Evolutionary conservation across 75 land plant species (phyloP).

Genomic region (Ceratopteris richardii): DNA sequence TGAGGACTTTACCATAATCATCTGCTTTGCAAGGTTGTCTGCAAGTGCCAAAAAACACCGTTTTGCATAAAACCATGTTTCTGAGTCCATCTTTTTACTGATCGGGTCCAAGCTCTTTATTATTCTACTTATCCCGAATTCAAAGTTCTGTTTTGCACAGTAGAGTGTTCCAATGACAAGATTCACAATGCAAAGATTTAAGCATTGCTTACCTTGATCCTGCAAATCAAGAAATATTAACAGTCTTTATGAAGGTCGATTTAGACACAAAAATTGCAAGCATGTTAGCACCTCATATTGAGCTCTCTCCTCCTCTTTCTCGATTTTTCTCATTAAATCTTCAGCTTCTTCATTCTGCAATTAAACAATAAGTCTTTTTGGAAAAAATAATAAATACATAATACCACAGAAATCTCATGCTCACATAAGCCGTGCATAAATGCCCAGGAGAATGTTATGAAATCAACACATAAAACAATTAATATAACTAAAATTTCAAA

Average conservation of each 20-base stretch:
- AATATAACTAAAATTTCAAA: no score
- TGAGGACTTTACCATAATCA: conserved; percentile 34
- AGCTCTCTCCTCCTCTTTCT: conserved; percentile 36
- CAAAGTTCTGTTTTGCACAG: conserved; percentile 38
- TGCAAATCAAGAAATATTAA: neutral
- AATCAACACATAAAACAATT: no score
- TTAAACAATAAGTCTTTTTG: neutral
- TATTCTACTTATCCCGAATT: conserved; percentile 33
- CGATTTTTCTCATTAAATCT: conserved; percentile 36
- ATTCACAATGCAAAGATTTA: conserved; percentile 32
- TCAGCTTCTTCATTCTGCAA: conserved; percentile 37
- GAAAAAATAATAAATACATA: neutral
- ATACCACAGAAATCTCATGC: no score
- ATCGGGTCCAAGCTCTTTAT: conserved; percentile 33
- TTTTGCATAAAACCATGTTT: conserved; percentile 39
- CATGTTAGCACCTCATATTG: conserved; percentile 21
- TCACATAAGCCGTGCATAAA: no score
- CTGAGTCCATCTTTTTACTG: conserved; percentile 24
- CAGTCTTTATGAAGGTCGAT: neutral
- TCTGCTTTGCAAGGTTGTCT: conserved; percentile 37
- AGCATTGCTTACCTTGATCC: conserved; percentile 23
- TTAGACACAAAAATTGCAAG: neutral
- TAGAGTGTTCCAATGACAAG: conserved; percentile 35
- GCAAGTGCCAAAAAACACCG: conserved; percentile 32
- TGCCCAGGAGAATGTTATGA: no score